phyloP scores from a whole-genome alignment of 2,329 filamentous ascomycete genomes.

The Thielaviopsis euricoi region DNA sequence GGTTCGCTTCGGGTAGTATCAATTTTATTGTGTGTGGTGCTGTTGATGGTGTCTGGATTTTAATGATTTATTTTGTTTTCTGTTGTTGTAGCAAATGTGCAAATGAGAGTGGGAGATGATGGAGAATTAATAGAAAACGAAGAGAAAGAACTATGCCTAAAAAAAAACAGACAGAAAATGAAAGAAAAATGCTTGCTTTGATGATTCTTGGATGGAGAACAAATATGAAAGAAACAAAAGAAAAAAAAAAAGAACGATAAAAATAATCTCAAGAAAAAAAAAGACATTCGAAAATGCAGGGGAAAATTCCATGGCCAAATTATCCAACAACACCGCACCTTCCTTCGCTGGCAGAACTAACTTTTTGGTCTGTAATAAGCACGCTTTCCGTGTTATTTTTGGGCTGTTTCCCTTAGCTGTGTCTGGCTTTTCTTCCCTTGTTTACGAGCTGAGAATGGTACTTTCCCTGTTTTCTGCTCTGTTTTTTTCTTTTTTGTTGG shows the following conservation, averaged over 20 bases:
- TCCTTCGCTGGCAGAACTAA: background rate
- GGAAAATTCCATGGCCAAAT: background rate
- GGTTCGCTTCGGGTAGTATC: background rate
- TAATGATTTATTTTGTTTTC: background rate
- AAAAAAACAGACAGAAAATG: slow-evolving; percentile 8
- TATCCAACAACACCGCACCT: background rate
- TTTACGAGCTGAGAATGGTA: no score
- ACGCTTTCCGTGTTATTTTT: background rate
- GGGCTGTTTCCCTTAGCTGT: background rate
- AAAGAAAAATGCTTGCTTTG: slow-evolving; percentile 18
- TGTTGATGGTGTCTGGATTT: background rate
- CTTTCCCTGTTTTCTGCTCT: no score
- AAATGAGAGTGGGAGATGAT: background rate
- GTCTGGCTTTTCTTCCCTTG: background rate
- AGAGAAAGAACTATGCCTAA: background rate
- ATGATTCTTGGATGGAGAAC: slow-evolving; percentile 16
- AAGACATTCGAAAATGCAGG: slow-evolving; percentile 4
- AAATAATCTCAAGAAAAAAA: background rate
- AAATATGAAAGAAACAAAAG: slow-evolving; percentile 7
- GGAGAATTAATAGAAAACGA: background rate
- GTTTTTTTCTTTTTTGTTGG: no score
- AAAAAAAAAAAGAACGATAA: slow-evolving; percentile 7
- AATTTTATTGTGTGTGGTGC: background rate
- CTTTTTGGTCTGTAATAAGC: background rate
- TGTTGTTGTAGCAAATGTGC: background rate